phyloP scores from a whole-genome alignment of 2,329 filamentous ascomycete genomes.

The Exophiala aquamarina region DNA sequence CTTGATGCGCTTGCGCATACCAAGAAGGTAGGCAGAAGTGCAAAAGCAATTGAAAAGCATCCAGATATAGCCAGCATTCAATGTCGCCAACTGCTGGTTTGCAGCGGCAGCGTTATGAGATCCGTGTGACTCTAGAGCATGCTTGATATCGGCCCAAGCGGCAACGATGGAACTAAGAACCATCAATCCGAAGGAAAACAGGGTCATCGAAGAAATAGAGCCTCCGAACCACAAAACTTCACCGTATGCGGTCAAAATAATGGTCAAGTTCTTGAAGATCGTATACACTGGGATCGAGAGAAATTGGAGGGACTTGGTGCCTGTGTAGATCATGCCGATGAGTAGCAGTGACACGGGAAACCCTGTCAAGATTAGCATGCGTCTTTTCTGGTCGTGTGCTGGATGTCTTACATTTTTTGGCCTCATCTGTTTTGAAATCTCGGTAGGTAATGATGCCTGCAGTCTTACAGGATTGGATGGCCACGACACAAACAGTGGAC shows the following conservation, averaged over 20 bases:
- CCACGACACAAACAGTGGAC: constrained; percentile 84
- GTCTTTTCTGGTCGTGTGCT: too few species aligned
- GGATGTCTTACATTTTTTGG: constrained; percentile 82
- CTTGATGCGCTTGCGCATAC: constrained; percentile 99
- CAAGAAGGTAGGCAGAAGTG: constrained; percentile 82
- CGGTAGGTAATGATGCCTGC: constrained; percentile 76
- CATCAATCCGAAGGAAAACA: constrained; percentile 96
- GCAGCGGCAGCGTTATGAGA: constrained; percentile 56
- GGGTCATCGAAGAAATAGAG: constrained; percentile 78
- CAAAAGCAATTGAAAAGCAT: constrained; percentile 97
- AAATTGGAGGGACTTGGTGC: constrained; percentile 92
- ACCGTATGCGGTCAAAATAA: constrained; percentile 96
- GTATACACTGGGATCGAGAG: constrained; percentile 98
- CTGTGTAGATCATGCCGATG: constrained; percentile 98
- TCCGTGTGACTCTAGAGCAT: constrained; percentile 68
- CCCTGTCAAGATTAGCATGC: constrained; percentile 58
- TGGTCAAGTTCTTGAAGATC: constrained; percentile 99
- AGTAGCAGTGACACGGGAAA: constrained; percentile 94
- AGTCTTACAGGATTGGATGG: constrained; percentile 81
- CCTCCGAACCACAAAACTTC: constrained; percentile 98
- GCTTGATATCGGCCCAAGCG: constrained; percentile 94
- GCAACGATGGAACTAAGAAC: constrained; percentile 91
- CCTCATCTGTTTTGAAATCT: constrained; percentile 85
- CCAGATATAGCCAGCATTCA: constrained; percentile 96
- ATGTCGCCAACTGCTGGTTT: constrained; percentile 75